phyloP scores from a whole-genome alignment of 1,284 basidiomycete species.

The Trichosporon inkin region DNA sequence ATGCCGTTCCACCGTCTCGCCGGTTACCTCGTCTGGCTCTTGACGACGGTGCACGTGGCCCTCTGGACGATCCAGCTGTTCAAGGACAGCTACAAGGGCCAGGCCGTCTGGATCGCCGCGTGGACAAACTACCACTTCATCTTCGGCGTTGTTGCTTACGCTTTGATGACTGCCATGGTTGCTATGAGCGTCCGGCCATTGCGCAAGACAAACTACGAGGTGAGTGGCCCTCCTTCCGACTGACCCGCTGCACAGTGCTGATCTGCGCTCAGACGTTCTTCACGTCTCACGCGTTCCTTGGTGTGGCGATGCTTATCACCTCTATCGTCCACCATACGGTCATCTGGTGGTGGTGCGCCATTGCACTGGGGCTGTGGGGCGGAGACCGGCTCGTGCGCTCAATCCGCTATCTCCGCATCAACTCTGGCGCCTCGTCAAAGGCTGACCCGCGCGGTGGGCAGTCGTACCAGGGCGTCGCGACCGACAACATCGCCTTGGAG shows the following conservation, averaged over 20 bases:
- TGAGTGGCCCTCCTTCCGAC: conserved; percentile 23
- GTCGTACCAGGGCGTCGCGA: conserved; percentile 1
- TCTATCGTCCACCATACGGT: conserved; percentile 67
- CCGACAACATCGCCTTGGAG: conserved; percentile 16
- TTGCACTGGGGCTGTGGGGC: conserved; percentile 62
- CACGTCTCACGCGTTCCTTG: conserved; percentile 63
- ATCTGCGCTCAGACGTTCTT: conserved; percentile 59
- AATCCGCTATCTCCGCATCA: conserved; percentile 62
- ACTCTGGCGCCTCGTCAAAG: conserved; percentile 52
- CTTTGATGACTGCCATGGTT: conserved; percentile 64
- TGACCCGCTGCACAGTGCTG: neutral
- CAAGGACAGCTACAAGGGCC: conserved; percentile 57
- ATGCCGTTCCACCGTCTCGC: conserved; percentile 66
- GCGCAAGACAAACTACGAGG: conserved; percentile 66
- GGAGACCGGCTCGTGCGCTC: conserved; percentile 62
- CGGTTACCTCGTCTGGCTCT: conserved; percentile 68
- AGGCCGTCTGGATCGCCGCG: conserved; percentile 60
- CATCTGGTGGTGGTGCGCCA: conserved; percentile 59
- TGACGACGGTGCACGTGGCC: conserved; percentile 64
- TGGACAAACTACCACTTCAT: conserved; percentile 68
- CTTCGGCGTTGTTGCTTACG: conserved; percentile 68
- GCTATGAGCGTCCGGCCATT: conserved; percentile 62
- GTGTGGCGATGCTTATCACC: conserved; percentile 60
- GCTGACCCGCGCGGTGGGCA: neutral
- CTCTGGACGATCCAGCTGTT: conserved; percentile 72